phyloP scores from a whole-genome alignment of 2,329 filamentous ascomycete genomes.

The Monilinia fructigena region DNA sequence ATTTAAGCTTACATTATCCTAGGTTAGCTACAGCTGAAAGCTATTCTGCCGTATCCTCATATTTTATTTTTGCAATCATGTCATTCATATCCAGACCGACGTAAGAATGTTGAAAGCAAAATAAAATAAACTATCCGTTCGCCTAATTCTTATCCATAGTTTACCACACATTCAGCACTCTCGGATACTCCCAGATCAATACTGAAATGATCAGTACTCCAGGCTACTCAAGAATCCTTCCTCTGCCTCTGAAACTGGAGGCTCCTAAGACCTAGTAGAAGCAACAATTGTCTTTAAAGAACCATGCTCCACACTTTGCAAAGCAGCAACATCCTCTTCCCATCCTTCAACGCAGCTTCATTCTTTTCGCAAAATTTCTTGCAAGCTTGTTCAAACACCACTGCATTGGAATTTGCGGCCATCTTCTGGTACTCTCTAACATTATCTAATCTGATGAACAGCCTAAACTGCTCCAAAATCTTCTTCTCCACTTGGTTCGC shows the following conservation, averaged over 20 bases:
- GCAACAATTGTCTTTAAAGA: background rate
- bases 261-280: background rate
- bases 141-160: background rate
- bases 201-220: background rate
- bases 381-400: conserved; percentile 26
- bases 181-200: background rate
- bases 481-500: conserved; percentile 30
- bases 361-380: conserved; percentile 27
- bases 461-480: conserved; percentile 27
- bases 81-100: too few species aligned
- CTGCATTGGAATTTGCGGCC: conserved; percentile 25
- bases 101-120: background rate
- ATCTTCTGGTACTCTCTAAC: conserved; percentile 23
- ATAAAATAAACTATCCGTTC: too few species aligned
- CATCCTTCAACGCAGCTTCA: background rate
- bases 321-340: background rate
- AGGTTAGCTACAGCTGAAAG: background rate
- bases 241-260: background rate
- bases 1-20: background rate
- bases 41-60: background rate
- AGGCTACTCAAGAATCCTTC: background rate
- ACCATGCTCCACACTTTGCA: background rate
- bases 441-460: conserved; percentile 32
- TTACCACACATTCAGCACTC: background rate
- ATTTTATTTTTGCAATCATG: too few species aligned